Evolutionary conservation across 208 protist species (phyloP).

Genomic region (Acanthamoeba rhysodes): DNA sequence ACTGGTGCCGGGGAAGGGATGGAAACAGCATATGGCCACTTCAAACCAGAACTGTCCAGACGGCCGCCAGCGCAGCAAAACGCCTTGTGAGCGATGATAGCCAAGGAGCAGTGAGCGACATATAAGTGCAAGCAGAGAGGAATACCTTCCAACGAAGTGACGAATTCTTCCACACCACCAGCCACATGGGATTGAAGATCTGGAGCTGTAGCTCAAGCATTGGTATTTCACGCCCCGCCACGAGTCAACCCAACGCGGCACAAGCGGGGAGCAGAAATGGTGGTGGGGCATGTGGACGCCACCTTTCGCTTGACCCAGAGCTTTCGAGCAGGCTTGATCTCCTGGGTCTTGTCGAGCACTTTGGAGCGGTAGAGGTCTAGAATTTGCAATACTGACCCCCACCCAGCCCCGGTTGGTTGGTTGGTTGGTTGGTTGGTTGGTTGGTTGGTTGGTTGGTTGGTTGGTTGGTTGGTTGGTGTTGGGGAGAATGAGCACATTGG

Average conservation of each 20-base stretch:
- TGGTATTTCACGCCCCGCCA: too few relatives aligned
- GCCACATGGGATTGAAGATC: not conserved
- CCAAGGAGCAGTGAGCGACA: not conserved
- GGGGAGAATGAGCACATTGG: too few relatives aligned
- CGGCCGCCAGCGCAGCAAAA: too few relatives aligned
- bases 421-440: too few relatives aligned
- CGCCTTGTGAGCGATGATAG: not conserved
- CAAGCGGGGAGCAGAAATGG: too few relatives aligned
- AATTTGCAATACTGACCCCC: conserved; percentile 20
- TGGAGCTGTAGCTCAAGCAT: too few relatives aligned
- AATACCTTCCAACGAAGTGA: conserved; percentile 32
- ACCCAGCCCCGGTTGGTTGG: too few relatives aligned
- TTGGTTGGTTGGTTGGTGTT: too few relatives aligned
- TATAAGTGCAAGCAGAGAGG: not conserved
- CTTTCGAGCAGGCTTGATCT: not conserved
- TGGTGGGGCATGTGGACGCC: too few relatives aligned
- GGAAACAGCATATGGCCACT: not conserved
- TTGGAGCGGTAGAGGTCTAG: not conserved
- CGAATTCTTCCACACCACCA: conserved; percentile 42
- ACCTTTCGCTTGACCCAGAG: not conserved
- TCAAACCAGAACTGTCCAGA: conserved; percentile 16
- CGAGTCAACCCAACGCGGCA: too few relatives aligned
- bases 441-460: too few relatives aligned
- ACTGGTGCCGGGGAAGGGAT: conserved; percentile 1
- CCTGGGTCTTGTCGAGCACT: conserved; percentile 2